Conservation (phyloP, 2,329 filamentous ascomycete species). For the Celoporthe dispersa region DNA sequence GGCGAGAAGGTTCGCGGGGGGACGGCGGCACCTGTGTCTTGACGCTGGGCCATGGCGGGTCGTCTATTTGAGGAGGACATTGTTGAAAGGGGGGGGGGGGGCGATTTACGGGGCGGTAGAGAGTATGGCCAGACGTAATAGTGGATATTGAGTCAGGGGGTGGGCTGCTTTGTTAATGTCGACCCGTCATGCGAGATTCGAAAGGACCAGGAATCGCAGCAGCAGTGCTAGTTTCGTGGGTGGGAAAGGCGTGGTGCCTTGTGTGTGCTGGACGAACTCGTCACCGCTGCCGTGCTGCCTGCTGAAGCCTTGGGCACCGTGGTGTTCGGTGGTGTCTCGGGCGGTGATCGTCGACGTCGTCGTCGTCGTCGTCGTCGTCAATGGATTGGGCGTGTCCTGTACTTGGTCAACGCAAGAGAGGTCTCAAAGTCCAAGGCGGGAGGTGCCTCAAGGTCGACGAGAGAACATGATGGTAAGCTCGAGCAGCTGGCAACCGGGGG, state of each 20-base stretch:
- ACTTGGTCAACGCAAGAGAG: background rate
- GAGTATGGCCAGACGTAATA: constrained; percentile 7
- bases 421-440: too few relatives aligned
- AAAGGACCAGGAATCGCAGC: background rate
- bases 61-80: constrained; percentile 57
- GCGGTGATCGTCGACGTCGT: constrained; percentile 5
- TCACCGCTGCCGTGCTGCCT: background rate
- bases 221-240: background rate
- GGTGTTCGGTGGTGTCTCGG: background rate
- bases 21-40: constrained; percentile 21
- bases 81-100: constrained; percentile 8
- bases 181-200: background rate
- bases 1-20: constrained; percentile 40
- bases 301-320: background rate
- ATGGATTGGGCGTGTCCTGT: background rate
- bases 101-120: constrained; percentile 1
- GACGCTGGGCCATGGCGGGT: constrained; percentile 45
- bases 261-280: background rate
- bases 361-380: background rate
- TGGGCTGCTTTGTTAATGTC: constrained; percentile 9
- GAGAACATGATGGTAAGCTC: background rate
- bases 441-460: background rate
- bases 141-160: constrained; percentile 14
- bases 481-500: background rate
- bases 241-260: background rate